A percentile compares a stretch with the other conserved stretches of the same genome.
Conservation (phyloP, 2,329 filamentous ascomycete species). For the Pseudocercospora musae region DNA sequence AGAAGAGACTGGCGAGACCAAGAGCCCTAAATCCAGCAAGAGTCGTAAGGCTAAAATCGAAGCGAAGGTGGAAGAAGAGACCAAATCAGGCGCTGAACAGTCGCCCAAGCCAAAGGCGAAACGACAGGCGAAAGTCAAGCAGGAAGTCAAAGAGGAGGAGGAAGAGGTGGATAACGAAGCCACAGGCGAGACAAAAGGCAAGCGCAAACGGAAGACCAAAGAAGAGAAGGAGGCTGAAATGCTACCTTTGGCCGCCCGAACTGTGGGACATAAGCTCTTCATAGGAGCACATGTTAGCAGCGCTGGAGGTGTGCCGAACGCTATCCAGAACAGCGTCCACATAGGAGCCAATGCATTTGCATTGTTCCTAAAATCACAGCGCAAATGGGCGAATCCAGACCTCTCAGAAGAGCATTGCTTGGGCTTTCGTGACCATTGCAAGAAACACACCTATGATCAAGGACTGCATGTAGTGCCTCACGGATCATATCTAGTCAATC, state of each 20-base stretch:
- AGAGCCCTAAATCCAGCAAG: background rate
- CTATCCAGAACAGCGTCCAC: conserved; percentile 53
- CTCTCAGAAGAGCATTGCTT: conserved; percentile 65
- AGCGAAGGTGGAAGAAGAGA: conserved; percentile 7
- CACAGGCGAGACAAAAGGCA: conserved; percentile 17
- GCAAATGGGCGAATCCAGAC: conserved; percentile 86
- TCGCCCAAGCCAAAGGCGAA: conserved; percentile 9
- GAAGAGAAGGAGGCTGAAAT: conserved; percentile 54
- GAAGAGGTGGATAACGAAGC: conserved; percentile 11
- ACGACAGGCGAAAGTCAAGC: conserved; percentile 18
- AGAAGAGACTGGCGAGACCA: background rate
- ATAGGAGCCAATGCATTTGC: conserved; percentile 82
- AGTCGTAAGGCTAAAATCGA: conserved; percentile 4
- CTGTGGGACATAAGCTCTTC: conserved; percentile 70
- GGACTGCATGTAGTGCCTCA: conserved; percentile 78
- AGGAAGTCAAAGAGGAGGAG: conserved; percentile 15
- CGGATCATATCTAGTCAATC: conserved; percentile 93
- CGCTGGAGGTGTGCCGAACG: conserved; percentile 89
- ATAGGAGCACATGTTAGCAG: conserved; percentile 90
- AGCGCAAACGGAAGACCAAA: conserved; percentile 54
- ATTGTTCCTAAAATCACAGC: conserved; percentile 91
- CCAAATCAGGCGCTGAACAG: background rate
- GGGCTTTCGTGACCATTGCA: conserved; percentile 67
- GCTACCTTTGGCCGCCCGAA: conserved; percentile 67
- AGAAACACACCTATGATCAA: conserved; percentile 67